Percentiles rank a stretch among this genome's conserved stretches.
These are phyloP conservation scores for Acanthamoeba sp. DNA, from an alignment of 208 protist genomes.

Conservation along the genomic window DNA sequence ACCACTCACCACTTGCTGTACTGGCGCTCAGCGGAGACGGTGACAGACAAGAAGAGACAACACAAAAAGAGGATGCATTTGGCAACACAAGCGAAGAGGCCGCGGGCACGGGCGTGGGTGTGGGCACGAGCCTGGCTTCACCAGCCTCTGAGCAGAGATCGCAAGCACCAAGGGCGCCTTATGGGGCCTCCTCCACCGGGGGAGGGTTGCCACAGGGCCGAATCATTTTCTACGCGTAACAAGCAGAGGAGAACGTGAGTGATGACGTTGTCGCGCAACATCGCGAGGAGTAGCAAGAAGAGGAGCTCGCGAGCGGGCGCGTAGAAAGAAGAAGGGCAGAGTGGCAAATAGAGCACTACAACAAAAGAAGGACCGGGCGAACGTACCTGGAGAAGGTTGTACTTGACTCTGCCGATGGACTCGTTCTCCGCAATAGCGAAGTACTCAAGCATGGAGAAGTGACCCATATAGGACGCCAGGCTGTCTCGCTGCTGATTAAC, in stretches of 20 bases:
- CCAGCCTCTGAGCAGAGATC: no score
- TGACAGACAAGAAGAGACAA: not conserved
- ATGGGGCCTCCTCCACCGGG: not conserved
- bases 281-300: not conserved
- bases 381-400: conserved; percentile 83
- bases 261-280: no score
- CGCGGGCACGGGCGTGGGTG: no score
- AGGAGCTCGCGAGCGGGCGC: not conserved
- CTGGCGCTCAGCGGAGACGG: not conserved
- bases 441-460: conserved; percentile 83
- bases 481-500: conserved; percentile 89
- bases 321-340: not conserved
- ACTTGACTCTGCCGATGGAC: conserved; percentile 84
- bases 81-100: no score
- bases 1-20: not conserved
- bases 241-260: no score
- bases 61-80: no score
- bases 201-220: conserved; percentile 48
- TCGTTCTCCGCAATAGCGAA: conserved; percentile 90
- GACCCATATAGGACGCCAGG: conserved; percentile 88
- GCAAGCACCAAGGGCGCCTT: no score
- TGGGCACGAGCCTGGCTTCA: no score
- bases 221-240: conserved; percentile 14
- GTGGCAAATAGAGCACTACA: not conserved
- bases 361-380: not conserved